Conservation (phyloP, 192 early-diverging fungal species). For the Coemansia sp. region DNA sequence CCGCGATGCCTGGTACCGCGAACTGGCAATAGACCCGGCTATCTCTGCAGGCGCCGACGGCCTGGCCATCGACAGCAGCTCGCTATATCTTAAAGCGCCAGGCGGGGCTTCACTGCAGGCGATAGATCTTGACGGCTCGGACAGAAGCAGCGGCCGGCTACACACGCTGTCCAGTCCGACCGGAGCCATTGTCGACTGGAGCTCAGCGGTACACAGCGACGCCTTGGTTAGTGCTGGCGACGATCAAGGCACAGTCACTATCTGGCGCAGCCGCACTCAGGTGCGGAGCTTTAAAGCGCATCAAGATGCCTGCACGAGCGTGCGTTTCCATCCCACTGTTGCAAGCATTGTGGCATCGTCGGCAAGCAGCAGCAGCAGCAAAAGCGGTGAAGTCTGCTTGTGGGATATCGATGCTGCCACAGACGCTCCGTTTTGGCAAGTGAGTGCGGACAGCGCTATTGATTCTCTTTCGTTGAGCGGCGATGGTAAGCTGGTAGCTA, state of each 20-base stretch:
- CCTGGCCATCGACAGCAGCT: conserved; percentile 24
- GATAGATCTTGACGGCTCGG: conserved; percentile 14
- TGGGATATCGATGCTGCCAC: conserved; percentile 22
- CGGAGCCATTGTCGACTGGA: conserved; percentile 34
- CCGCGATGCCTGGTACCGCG: conserved; percentile 45
- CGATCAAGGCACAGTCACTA: conserved; percentile 27
- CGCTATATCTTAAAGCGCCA: conserved; percentile 27
- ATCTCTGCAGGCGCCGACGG: conserved; percentile 29
- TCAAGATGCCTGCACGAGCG: conserved; percentile 16
- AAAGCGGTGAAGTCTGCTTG: conserved; percentile 22
- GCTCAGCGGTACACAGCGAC: conserved; percentile 19
- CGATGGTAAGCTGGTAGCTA: conserved; percentile 36
- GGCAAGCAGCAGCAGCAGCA: conserved; percentile 6
- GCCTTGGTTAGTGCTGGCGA: conserved; percentile 26
- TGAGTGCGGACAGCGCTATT: conserved; percentile 3
- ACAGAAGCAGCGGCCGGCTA: conserved; percentile 17
- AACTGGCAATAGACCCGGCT: conserved; percentile 25
- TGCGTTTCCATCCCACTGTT: conserved; percentile 43
- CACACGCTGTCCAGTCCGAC: conserved; percentile 1
- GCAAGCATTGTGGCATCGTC: conserved; percentile 25
- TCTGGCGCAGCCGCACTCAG: conserved; percentile 26
- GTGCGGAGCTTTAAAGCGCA: conserved; percentile 13
- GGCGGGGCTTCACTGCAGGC: conserved; percentile 35
- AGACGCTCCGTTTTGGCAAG: conserved; percentile 18
- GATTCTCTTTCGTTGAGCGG: conserved; percentile 33